A percentile compares a stretch with the other conserved stretches of the same genome.
Conservation (phyloP, 2,329 filamentous ascomycete genomes). For the Clonostachys byssicola region DNA sequence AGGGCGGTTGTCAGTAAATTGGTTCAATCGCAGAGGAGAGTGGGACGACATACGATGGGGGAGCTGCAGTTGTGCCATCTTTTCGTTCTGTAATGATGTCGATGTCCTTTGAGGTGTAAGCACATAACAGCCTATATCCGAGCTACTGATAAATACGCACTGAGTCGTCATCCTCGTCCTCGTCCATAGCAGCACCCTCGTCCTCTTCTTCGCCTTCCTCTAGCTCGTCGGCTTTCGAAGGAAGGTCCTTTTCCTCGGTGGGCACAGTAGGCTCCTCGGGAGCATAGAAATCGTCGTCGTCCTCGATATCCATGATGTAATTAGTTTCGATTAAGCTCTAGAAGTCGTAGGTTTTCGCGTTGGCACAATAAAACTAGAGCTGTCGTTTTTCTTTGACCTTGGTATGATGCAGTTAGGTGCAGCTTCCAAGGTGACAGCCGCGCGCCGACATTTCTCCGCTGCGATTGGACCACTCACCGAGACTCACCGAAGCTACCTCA, state of each 20-base stretch:
- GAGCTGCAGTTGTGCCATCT: conserved; percentile 57
- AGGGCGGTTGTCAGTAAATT: not conserved
- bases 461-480: too few relatives aligned
- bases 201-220: conserved; percentile 64
- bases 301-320: conserved; percentile 57
- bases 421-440: too few relatives aligned
- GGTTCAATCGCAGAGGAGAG: not conserved
- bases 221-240: conserved; percentile 43
- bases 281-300: conserved; percentile 65
- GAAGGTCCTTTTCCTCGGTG: conserved; percentile 9
- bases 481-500: too few relatives aligned
- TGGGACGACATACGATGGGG: conserved; percentile 45
- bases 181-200: conserved; percentile 55
- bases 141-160: conserved; percentile 17
- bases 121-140: not conserved
- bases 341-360: too few relatives aligned
- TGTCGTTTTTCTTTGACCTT: too few relatives aligned
- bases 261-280: conserved; percentile 47
- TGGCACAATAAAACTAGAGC: too few relatives aligned
- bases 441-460: too few relatives aligned
- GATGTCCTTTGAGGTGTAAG: conserved; percentile 44
- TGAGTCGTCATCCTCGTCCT: conserved; percentile 49
- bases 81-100: conserved; percentile 66
- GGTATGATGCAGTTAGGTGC: too few relatives aligned
- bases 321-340: too few relatives aligned